These are phyloP conservation scores for Microstegium vimineum DNA, from an alignment of 176 grass and related monocot genomes.

Conservation along the genomic window DNA sequence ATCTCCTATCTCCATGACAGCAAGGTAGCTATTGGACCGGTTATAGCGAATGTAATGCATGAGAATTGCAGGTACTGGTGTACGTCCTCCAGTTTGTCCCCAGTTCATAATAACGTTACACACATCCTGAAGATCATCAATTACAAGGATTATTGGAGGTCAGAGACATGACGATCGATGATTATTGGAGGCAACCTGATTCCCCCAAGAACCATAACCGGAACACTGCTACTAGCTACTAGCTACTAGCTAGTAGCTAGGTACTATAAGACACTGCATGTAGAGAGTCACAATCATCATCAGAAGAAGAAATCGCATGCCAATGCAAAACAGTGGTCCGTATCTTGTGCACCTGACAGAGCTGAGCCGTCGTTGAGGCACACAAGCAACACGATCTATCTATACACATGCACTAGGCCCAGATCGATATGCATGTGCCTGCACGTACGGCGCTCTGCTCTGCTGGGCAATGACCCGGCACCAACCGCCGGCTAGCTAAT, in stretches of 20 bases:
- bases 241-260: no score
- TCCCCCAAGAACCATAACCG: no score
- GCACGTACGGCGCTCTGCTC: neutral
- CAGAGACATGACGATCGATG: no score
- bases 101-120: no score
- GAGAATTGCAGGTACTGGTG: no score
- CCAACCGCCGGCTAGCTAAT: conserved; percentile 26
- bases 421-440: neutral
- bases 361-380: neutral
- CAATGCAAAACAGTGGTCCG: neutral
- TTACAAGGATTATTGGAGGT: no score
- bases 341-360: neutral
- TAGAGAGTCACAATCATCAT: no score
- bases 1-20: no score
- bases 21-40: neutral
- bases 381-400: neutral
- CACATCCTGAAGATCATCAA: no score
- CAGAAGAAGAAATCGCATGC: neutral
- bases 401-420: neutral
- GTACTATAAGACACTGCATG: neutral
- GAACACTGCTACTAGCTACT: no score
- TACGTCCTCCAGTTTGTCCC: no score
- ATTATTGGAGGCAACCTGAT: no score
- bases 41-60: neutral
- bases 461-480: neutral